phyloP scores from a whole-genome alignment of 192 early-diverging fungal species.

The Backusella tuberculispora region DNA sequence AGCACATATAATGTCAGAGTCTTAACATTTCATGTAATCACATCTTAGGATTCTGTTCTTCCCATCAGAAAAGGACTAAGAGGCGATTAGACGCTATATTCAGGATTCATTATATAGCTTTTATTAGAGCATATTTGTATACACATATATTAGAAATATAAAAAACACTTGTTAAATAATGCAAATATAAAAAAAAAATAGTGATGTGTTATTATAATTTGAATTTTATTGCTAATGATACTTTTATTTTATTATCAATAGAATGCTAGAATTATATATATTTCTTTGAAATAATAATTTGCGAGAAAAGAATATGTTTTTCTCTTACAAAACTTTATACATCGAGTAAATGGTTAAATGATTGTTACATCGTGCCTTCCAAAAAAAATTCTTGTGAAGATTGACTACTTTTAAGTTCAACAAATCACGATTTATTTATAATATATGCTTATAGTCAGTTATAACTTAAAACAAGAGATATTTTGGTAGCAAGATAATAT shows the following conservation, averaged over 20 bases:
- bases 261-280: background rate
- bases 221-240: background rate
- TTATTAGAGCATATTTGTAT: background rate
- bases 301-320: too few species aligned
- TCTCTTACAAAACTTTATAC: too few species aligned
- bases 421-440: too few species aligned
- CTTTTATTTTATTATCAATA: constrained; percentile 1
- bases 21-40: background rate
- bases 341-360: too few species aligned
- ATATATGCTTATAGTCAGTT: too few species aligned
- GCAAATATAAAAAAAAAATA: background rate
- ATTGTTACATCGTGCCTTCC: too few species aligned
- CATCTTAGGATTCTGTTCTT: constrained; percentile 12
- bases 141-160: background rate
- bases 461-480: too few species aligned
- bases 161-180: background rate
- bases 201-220: background rate
- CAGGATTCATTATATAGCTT: background rate
- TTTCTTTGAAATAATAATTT: too few species aligned
- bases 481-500: too few species aligned
- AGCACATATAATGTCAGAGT: background rate
- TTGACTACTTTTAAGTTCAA: too few species aligned
- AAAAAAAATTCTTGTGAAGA: too few species aligned
- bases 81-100: background rate
- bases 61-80: constrained; percentile 6